Base-by-base conservation (phyloP, 345 rosid genomes). In the Eucalyptus paniculata region DNA sequence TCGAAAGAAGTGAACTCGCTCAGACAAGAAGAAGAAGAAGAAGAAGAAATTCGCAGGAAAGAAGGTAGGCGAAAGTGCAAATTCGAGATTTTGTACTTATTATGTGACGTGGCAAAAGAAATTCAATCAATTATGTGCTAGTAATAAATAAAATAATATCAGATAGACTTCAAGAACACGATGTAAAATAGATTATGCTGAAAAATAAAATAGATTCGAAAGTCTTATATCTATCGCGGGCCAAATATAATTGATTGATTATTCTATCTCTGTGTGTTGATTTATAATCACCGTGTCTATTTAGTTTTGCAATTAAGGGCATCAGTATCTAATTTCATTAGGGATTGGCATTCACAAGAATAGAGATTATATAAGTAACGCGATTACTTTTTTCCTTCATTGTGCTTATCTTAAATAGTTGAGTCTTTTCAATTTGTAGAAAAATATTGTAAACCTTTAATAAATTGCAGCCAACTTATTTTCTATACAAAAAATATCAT, bases 281-380 rank as follows among this genome's bases (percentile, higher is more conserved):
- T 65, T n/a, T 30, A 30, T 30, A 30, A 65, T 32, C 24, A 6
- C 5, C 3, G 0, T 69, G 24, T 2, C 24, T 32, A 69, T 4
- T 8, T 32, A 69, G 4, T 69, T 69, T 69, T 17, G 42, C 12
- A 32, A 69, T 67, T 67, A 32, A 32, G 42, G 10, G 6, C 0
- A 0, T 69, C 4, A 1, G 21, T 15, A 3, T 4, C 0, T 15
- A 0, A 34, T 34, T 69, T 3, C 14, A 18, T 0, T 6, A 2
- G 2, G 3, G 44, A 4, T 0, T 9, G 2, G 1, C 5, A 0
- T 67, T 32, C 6, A 32, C 1, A 7, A 16, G 40, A 2, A 32
- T n/a, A 32, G 6, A 12, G 5, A n/a, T 67, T n/a, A 6, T 7
- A 9, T 13, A n/a, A 65, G 11, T 7, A n/a, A 14, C 1, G 0